Evolutionary conservation across 805 yeast genomes (phyloP), one percentile per base, ranked within the genome.

Genomic region (Ogataea philodendri): DNA sequence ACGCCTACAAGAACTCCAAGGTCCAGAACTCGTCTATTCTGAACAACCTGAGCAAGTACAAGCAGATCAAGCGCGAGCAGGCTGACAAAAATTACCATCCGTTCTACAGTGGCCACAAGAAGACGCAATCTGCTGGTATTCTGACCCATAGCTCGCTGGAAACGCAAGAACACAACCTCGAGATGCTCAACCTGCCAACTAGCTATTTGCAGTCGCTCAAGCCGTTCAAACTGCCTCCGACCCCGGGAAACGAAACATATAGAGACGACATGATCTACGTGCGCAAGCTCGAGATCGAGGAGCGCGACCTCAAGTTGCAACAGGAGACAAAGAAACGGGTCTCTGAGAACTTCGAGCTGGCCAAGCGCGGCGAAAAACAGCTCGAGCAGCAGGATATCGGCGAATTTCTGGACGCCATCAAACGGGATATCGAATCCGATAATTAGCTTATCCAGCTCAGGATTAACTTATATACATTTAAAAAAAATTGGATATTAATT

Each of bases 111-210:
- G 54, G 52, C 35, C 33, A 44, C 7, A 45, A 39, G 15, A 51
- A 49, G 34, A 49, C 55, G 7, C 59, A 59, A 7, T 44, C 52
- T 23, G 49, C 51, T 22, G 55, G 63, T 9, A 48, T 59, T 9
- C 52, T 58, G 33, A 55, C 62, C 15, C 56, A 57, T 35, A 45
- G 60, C 5, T 50, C 52, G n/a, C 44, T 58, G 22, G 56, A 59
- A 29, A 59, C 64, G 4, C 62, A 59, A 34, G 62, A 59, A 33
- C 61, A 57, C 35, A 55, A 56, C 37, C 38, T 55, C 11, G 62
- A 57, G 45, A 45, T 59, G 42, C 56, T 58, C 42, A 59, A 59
- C 33, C 49, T 59, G 13, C 64, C 64, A 7, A 37, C 52, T 17
- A 49, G 51, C 22, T 54, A 53, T 30, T 38, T 59, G 15, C 50